These are phyloP conservation scores for Pascua sp. DNA, from an alignment of 1,284 basidiomycete species.

Conservation along the genomic window DNA sequence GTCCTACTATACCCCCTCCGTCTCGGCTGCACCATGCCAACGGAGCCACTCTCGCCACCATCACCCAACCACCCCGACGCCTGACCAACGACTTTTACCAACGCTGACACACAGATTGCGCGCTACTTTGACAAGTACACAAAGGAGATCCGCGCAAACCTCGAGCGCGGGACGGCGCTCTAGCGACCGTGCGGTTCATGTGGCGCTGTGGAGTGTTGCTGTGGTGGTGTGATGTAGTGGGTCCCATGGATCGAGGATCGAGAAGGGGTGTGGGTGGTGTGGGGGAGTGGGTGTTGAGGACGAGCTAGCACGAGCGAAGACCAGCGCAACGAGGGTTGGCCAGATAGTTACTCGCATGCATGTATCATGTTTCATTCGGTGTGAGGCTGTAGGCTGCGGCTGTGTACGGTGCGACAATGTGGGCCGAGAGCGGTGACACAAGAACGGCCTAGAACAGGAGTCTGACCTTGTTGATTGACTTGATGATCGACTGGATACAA, in stretches of 20 bases:
- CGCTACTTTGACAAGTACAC: conserved; percentile 98
- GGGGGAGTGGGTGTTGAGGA: not conserved
- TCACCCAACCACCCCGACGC: too few relatives aligned
- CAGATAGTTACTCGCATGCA: not conserved
- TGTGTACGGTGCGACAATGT: conserved; percentile 2
- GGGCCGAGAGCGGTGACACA: too few relatives aligned
- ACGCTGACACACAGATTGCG: conserved; percentile 53
- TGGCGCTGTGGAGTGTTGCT: not conserved
- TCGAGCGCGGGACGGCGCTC: conserved; percentile 89
- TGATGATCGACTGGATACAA: too few relatives aligned
- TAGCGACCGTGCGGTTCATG: conserved; percentile 41
- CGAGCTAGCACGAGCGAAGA: not conserved
- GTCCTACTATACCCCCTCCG: too few relatives aligned
- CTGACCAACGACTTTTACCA: too few relatives aligned
- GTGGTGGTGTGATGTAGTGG: not conserved
- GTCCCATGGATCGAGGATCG: not conserved
- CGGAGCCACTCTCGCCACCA: too few relatives aligned
- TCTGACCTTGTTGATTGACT: too few relatives aligned
- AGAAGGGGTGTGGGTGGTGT: not conserved
- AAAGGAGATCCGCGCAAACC: conserved; percentile 86
- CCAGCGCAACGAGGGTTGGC: not conserved
- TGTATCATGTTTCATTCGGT: conserved; percentile 30
- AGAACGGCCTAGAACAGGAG: too few relatives aligned
- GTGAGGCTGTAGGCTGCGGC: conserved; percentile 19
- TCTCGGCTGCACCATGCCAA: too few relatives aligned